Evolutionary conservation across 1,284 basidiomycete genomes (phyloP), one percentile per base, ranked within the genome.

Genomic region (Heterobasidion occidentale): DNA sequence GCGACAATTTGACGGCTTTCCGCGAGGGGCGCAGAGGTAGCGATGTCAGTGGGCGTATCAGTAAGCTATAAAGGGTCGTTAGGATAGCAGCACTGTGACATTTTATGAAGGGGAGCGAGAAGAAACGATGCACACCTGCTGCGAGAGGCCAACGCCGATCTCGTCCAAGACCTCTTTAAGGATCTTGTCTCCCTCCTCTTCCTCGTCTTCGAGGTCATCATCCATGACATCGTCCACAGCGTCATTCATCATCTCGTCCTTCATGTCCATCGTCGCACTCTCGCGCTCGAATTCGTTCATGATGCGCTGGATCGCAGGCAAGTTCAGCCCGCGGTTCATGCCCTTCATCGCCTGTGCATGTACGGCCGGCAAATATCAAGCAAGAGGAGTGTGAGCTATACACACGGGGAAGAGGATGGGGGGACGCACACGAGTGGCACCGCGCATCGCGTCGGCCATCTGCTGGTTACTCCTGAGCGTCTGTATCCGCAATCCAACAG

Each of bases 191-290:
- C 94, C 88, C 66, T 98, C 96, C 63, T 92, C 92, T 65, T 98
- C 95, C 71, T 97, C 95, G 54, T 95, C 95, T 62, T 94, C 93
- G 44, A 76, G 77, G 20, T 94, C 92, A 52, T 92, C 91, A 65
- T 97, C 94, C 94, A 99, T 98, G 44, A 94, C 95, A 67, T 98
- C 96, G 72, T 99, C 97, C 9, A 99, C 90, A 1, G 95, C 91
- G 60, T 99, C 97, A 44, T 90, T 92, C 96, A 99, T 99, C 90
- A 99, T 97, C 71, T 98, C 96, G 73, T 98, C 97, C 74, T 98
- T 99, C 97, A 99, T 99, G 72, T 99, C 96, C 97, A 99, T 99
- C 70, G 90, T 92, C 9, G 90, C 86, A 61, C 89, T 96, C 74
- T 99, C 97, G 66, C 88, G 90, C 75, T 99, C 96, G 64, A 99